These are phyloP conservation scores for Arthrobotrys pseudoclavata DNA, from an alignment of 2,329 filamentous ascomycete genomes.

Conservation along the genomic window DNA sequence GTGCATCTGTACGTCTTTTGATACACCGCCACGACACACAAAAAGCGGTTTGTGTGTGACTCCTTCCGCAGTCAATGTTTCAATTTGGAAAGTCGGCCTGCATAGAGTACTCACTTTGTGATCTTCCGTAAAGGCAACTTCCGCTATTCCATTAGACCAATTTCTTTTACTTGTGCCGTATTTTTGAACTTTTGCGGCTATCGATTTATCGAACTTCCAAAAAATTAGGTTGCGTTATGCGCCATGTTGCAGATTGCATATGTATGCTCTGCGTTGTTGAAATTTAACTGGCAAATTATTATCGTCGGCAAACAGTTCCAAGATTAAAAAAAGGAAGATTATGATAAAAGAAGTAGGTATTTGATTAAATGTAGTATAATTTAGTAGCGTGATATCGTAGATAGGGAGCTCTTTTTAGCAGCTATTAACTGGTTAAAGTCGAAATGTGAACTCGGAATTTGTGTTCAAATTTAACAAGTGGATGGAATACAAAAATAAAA, in stretches of 20 bases:
- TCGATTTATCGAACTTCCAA: not conserved
- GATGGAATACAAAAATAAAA: slow-evolving; percentile 6
- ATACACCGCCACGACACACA: slow-evolving; percentile 15
- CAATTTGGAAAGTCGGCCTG: not conserved
- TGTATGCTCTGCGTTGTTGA: slow-evolving; percentile 32
- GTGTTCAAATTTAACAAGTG: slow-evolving; percentile 25
- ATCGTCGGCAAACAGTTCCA: slow-evolving; percentile 26
- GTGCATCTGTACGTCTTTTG: slow-evolving; percentile 1
- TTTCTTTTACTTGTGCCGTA: not conserved
- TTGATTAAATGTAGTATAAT: slow-evolving; percentile 24
- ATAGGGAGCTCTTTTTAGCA: slow-evolving; percentile 13
- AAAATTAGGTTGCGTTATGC: slow-evolving; percentile 24
- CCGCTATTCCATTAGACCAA: slow-evolving; percentile 4
- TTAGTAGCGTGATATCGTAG: slow-evolving; percentile 10
- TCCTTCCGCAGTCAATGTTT: slow-evolving; percentile 9
- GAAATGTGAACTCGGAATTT: not conserved
- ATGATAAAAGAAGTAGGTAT: slow-evolving; percentile 13
- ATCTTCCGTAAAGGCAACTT: slow-evolving; percentile 5
- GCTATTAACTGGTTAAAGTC: not conserved
- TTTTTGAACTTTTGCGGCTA: not conserved
- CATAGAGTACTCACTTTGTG: not conserved
- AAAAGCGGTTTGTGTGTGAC: not conserved
- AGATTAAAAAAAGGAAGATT: not conserved
- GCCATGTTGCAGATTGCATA: slow-evolving; percentile 24
- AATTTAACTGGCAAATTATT: slow-evolving; percentile 21